These are phyloP conservation scores for Cucumis melo DNA, from an alignment of 306 rosid genomes.

Conservation along the genomic window DNA sequence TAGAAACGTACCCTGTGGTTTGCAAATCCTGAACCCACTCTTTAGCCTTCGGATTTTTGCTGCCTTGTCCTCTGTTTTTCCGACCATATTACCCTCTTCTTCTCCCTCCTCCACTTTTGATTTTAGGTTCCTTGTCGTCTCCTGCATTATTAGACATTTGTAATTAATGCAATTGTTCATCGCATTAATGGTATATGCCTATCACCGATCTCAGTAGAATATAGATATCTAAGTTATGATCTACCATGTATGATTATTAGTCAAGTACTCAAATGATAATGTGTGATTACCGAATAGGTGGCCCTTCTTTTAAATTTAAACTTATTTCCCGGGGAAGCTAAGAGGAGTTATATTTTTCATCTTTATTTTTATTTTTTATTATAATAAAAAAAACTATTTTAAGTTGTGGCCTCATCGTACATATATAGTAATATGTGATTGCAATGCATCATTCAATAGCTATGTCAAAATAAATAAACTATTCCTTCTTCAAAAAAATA, in stretches of 20 bases:
- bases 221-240: not conserved
- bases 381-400: not conserved
- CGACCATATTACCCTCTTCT: conserved; percentile 13
- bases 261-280: not conserved
- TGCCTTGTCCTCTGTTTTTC: conserved; percentile 38
- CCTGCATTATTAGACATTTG: conserved; percentile 33
- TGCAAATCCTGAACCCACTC: conserved; percentile 81
- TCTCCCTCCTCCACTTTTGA: not conserved
- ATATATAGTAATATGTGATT: not conserved
- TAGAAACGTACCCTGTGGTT: conserved; percentile 51
- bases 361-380: not conserved
- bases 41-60: conserved; percentile 47
- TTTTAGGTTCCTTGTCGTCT: conserved; percentile 28
- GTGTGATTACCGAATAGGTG: not conserved
- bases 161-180: conserved; percentile 5
- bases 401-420: not conserved
- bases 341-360: not conserved
- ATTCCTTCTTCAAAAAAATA: not conserved
- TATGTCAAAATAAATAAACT: not conserved
- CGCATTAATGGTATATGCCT: not conserved
- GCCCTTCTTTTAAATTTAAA: not conserved
- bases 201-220: not conserved
- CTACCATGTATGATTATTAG: not conserved
- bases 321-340: not conserved
- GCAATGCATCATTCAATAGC: not conserved